These are phyloP conservation scores for Acer saccharum DNA, from an alignment of 345 rosid species.

Conservation along the genomic window DNA sequence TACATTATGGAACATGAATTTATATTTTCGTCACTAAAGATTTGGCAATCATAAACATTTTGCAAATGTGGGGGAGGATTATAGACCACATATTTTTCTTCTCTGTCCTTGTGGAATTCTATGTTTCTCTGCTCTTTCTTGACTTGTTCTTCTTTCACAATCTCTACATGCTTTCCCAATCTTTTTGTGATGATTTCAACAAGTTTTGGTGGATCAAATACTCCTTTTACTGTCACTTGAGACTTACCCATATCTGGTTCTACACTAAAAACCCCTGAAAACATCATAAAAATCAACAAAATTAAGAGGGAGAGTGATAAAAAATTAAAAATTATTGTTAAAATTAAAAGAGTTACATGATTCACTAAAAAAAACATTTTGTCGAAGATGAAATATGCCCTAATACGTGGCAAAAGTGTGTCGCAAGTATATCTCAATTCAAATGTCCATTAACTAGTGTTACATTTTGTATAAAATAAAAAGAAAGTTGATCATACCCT, in stretches of 20 bases:
- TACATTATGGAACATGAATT: constrained; percentile 54
- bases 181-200: constrained; percentile 36
- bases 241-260: constrained; percentile 59
- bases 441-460: too few relatives aligned
- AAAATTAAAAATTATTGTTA: neutral
- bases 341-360: too few relatives aligned
- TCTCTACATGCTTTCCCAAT: constrained; percentile 52
- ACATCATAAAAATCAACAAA: neutral
- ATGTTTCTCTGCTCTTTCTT: constrained; percentile 12
- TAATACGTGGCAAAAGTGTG: too few relatives aligned
- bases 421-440: too few relatives aligned
- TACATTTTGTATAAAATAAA: too few relatives aligned
- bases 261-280: constrained; percentile 50
- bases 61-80: constrained; percentile 46
- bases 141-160: constrained; percentile 39
- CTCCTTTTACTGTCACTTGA: constrained; percentile 55
- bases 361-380: too few relatives aligned
- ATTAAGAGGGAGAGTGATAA: neutral
- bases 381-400: too few relatives aligned
- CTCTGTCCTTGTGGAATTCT: neutral
- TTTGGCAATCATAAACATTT: constrained; percentile 33
- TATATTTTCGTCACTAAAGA: constrained; percentile 51
- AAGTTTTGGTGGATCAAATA: constrained; percentile 47
- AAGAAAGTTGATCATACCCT: neutral
- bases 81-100: constrained; percentile 19